phyloP scores from a whole-genome alignment of 2,329 filamentous ascomycete genomes.

The Gaeumannomyces tritici region DNA sequence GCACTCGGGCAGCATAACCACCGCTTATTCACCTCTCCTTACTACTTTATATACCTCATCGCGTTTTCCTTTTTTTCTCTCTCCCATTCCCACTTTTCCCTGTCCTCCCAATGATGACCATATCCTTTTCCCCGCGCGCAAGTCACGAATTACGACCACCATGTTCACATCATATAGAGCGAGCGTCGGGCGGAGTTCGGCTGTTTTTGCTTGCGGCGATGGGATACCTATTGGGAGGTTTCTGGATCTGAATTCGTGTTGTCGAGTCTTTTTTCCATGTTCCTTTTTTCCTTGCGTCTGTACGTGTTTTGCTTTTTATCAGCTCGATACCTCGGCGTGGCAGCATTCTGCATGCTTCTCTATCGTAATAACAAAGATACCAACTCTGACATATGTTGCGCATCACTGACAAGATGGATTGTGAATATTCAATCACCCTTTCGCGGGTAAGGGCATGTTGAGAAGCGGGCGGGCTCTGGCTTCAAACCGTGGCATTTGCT shows the following conservation, averaged over 20 bases:
- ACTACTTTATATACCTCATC: neutral
- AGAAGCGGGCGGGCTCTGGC: too few species aligned
- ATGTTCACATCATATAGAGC: neutral
- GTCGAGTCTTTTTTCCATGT: neutral
- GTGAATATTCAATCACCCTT: too few species aligned
- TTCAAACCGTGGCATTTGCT: too few species aligned
- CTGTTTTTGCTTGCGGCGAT: neutral
- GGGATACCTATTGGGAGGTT: neutral
- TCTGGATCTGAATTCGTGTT: neutral
- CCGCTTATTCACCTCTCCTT: neutral
- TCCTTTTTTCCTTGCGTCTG: neutral
- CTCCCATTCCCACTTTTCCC: neutral
- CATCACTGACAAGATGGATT: neutral
- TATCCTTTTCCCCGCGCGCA: neutral
- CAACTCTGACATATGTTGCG: neutral
- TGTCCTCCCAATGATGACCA: neutral
- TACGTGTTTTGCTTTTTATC: too few species aligned
- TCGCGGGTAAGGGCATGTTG: too few species aligned
- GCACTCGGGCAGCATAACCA: neutral
- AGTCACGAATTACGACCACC: constrained; percentile 2
- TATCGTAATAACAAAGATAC: neutral
- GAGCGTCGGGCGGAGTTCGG: neutral
- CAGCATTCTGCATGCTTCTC: neutral
- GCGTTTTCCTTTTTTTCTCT: neutral
- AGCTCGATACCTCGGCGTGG: neutral